Base-by-base conservation (phyloP, 306 rosid species). In the Alnus rubra region DNA sequence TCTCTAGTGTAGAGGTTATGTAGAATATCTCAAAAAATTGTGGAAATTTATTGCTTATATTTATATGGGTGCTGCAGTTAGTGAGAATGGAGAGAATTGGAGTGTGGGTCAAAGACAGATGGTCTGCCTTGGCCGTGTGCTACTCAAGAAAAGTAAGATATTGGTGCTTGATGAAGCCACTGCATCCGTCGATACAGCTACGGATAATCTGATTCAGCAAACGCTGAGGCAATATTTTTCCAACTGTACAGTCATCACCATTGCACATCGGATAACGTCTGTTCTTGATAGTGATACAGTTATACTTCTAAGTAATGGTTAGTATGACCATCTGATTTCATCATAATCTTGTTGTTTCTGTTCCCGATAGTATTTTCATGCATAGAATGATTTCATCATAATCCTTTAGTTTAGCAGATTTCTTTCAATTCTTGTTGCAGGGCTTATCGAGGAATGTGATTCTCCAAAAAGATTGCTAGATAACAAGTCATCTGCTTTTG, bases 361-460 rank as follows among this genome's bases (percentile, higher is more conserved):
- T 9, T 9, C 63, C 2, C n/a, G n/a, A n/a, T n/a, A 2, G 6
- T 5, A 18, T 10, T 7, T 48, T 7, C 14, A 15, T 23, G 4
- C 54, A 3, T 47, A 31, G 4, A 28, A 9, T 75, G 77, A n/a
- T 74, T 75, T 42, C 45, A 65, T 78, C n/a, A 13, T 31, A 62
- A 62, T 30, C 44, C 30, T 0, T 1, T 64, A 19, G 47, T 11
- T 64, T 13, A 64, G 2, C 1, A 13, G 44, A 82, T 53, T 69
- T 71, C 44, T 3, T 0, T 69, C 30, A 52, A 10, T 44, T 23
- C 12, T 39, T 69, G 48, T 8, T 89, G 82, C 81, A 92, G 97
- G 98, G 73, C 89, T 87, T 16, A 81, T 90, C 31, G 92, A 92
- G 81, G 97, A 94, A 81, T 82, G 69, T 48, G 91, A 92, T 78